Percentiles rank a stretch among this genome's conserved stretches.
phyloP scores from a whole-genome alignment of 73 alveolate species.

The Symbiodinium natans region DNA sequence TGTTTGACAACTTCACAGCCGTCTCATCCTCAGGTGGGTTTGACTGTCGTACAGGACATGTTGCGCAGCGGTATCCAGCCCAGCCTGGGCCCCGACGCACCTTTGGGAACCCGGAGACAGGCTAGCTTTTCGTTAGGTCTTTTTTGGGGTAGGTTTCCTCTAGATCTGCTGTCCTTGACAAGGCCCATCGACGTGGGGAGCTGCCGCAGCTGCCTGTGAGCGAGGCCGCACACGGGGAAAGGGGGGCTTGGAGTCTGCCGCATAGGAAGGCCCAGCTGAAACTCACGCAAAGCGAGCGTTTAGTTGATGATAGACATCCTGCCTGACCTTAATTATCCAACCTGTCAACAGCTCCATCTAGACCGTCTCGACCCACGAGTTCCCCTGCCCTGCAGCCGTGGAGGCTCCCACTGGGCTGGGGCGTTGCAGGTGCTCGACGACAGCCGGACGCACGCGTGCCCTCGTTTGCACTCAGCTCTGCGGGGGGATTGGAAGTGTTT shows the following conservation, averaged over 20 bases:
- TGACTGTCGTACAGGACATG: not conserved
- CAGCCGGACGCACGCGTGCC: slow-evolving; percentile 17
- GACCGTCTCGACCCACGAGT: not conserved
- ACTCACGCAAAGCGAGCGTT: not conserved
- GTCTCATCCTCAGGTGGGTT: not conserved
- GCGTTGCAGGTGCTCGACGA: slow-evolving; percentile 37
- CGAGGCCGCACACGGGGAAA: no score
- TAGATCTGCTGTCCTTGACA: no score
- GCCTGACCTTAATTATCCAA: not conserved
- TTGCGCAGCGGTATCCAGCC: not conserved
- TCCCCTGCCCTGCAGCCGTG: no score
- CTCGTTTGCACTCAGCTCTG: not conserved
- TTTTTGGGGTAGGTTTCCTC: no score
- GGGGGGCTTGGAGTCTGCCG: not conserved
- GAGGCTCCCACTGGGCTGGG: slow-evolving; percentile 73
- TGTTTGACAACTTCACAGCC: no score
- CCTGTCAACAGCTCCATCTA: not conserved
- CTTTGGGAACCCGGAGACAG: no score
- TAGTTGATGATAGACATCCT: not conserved
- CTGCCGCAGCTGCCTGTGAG: not conserved
- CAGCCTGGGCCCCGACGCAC: not conserved
- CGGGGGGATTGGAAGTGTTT: no score
- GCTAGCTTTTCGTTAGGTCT: no score
- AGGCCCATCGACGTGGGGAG: not conserved
- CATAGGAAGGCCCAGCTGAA: not conserved